These are phyloP conservation scores for Diutina siamensis DNA, from an alignment of 1,139 yeast genomes.

Conservation along the genomic window DNA sequence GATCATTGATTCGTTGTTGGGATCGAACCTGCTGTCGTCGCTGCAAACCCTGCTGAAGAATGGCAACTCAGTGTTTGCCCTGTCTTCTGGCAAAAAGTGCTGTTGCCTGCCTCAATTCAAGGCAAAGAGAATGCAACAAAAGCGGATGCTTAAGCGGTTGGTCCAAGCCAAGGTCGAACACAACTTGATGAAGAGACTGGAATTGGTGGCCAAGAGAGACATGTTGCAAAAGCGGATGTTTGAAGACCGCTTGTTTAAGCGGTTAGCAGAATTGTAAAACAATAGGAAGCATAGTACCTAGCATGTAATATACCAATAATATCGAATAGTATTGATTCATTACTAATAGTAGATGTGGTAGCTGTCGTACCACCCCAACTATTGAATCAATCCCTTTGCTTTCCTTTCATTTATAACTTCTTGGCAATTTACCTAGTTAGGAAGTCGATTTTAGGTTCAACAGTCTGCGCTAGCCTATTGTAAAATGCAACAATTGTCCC, in stretches of 20 bases:
- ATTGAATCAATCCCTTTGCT: no score
- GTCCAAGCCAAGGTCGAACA: constrained; percentile 5
- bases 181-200: constrained; percentile 1
- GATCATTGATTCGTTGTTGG: constrained; percentile 6
- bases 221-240: constrained; percentile 1
- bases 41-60: not conserved
- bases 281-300: not conserved
- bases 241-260: not conserved
- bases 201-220: constrained; percentile 3
- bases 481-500: no score
- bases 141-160: constrained; percentile 5
- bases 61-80: not conserved
- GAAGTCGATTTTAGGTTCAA: not conserved
- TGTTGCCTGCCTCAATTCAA: constrained; percentile 5
- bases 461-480: no score
- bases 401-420: no score
- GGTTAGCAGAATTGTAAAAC: constrained; percentile 1
- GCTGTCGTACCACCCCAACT: no score
- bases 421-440: not conserved
- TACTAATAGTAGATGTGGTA: no score
- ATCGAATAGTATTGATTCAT: no score
- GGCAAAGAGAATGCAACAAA: constrained; percentile 5
- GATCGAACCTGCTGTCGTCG: not conserved
- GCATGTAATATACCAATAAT: not conserved
- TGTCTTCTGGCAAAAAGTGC: constrained; percentile 1